A percentile compares a stretch with the other conserved stretches of the same genome.
Evolutionary conservation across 345 rosid genomes (phyloP).

Genomic region (Boechera stricta): DNA sequence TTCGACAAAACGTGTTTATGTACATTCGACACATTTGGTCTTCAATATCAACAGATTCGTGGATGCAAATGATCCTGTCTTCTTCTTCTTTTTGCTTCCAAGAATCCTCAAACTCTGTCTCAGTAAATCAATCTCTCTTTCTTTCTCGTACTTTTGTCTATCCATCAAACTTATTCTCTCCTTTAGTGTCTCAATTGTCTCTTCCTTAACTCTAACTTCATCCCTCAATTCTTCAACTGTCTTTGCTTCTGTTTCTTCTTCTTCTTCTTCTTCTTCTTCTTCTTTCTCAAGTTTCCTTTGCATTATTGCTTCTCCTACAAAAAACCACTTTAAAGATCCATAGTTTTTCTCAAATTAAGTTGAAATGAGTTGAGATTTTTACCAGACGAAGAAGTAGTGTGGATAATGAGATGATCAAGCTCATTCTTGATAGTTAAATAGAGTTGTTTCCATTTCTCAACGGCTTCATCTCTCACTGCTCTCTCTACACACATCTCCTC

Average conservation of each 20-base stretch:
- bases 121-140: constrained; percentile 66
- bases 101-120: constrained; percentile 76
- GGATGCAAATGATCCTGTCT: constrained; percentile 17
- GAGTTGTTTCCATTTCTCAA: constrained; percentile 86
- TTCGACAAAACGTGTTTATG: constrained; percentile 38
- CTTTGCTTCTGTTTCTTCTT: constrained; percentile 36
- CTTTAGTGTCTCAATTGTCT: constrained; percentile 52
- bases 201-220: constrained; percentile 64
- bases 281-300: constrained; percentile 56
- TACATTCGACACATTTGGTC: constrained; percentile 45
- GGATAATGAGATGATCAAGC: constrained; percentile 81
- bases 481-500: constrained; percentile 76
- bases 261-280: constrained; percentile 31
- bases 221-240: constrained; percentile 56
- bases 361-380: neutral
- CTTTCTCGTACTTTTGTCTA: constrained; percentile 54
- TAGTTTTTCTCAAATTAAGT: neutral
- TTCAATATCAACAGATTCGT: constrained; percentile 31
- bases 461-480: constrained; percentile 70
- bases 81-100: constrained; percentile 46
- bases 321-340: constrained; percentile 22
- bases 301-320: constrained; percentile 51
- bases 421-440: constrained; percentile 82
- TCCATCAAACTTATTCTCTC: constrained; percentile 53
- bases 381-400: constrained; percentile 57